Evolutionary conservation across 108 stramenopile genomes (phyloP).

Genomic region (Skeletonema potamos): DNA sequence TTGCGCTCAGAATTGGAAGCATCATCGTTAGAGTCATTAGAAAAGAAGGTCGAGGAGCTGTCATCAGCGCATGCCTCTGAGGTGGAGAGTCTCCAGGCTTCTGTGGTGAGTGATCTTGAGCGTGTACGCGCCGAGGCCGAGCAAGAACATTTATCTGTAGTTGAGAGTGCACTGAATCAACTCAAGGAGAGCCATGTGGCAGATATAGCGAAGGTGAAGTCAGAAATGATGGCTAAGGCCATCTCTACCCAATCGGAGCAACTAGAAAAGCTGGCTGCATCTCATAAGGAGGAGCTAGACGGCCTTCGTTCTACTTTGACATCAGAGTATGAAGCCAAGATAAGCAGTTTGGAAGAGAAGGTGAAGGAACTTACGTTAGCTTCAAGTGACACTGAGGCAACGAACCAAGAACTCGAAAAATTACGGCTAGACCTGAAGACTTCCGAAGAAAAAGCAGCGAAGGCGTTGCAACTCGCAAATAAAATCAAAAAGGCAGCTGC

Average conservation of each 20-base stretch:
- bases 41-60: conserved; percentile 8
- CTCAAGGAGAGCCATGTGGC: not conserved
- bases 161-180: not conserved
- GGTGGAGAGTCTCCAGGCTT: conserved; percentile 31
- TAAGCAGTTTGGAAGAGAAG: conserved; percentile 13
- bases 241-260: conserved; percentile 29
- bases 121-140: not conserved
- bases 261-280: conserved; percentile 15
- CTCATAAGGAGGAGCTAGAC: conserved; percentile 27
- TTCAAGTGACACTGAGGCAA: conserved; percentile 31
- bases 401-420: conserved; percentile 41
- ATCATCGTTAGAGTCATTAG: not conserved
- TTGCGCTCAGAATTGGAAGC: conserved; percentile 31
- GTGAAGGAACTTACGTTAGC: conserved; percentile 10
- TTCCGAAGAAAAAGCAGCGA: conserved; percentile 33
- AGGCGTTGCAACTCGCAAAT: conserved; percentile 45
- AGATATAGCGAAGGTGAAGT: conserved; percentile 8
- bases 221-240: conserved; percentile 5
- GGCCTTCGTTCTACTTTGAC: not conserved
- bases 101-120: conserved; percentile 16
- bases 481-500: conserved; percentile 52
- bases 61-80: conserved; percentile 14
- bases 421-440: conserved; percentile 22
- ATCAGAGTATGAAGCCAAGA: conserved; percentile 5
- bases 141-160: not conserved